A percentile compares a stretch with the other conserved stretches of the same genome.
Evolutionary conservation across 2,329 filamentous ascomycete species (phyloP).

Genomic region (Fusarium marasasianum): DNA sequence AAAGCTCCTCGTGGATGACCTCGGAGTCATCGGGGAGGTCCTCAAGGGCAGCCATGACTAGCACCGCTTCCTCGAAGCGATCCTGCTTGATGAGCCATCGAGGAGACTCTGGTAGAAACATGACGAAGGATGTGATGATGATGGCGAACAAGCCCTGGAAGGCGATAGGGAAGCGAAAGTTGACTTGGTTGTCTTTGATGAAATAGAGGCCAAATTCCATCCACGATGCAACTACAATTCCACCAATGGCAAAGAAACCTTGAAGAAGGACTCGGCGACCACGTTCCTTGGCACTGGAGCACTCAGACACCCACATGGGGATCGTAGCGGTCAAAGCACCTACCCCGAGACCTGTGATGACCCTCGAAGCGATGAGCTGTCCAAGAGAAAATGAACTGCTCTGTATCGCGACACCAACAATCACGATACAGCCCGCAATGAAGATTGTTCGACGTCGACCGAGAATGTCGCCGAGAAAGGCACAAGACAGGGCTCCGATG

Average conservation of each 20-base stretch:
- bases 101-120: neutral
- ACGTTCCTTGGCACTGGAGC: neutral
- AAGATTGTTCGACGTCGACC: neutral
- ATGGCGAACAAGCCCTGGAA: neutral
- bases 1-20: neutral
- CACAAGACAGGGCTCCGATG: neutral
- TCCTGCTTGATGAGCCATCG: neutral
- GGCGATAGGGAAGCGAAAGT: neutral
- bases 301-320: neutral
- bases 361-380: neutral
- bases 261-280: neutral
- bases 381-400: neutral
- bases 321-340: neutral
- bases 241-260: neutral
- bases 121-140: neutral
- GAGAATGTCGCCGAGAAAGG: neutral
- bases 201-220: neutral
- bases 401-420: neutral
- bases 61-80: neutral
- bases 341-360: neutral
- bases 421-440: neutral
- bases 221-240: neutral
- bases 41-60: neutral
- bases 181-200: neutral
- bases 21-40: neutral